phyloP scores from a whole-genome alignment of 2,329 filamentous ascomycete species.

The Ceratocystis albifundus region DNA sequence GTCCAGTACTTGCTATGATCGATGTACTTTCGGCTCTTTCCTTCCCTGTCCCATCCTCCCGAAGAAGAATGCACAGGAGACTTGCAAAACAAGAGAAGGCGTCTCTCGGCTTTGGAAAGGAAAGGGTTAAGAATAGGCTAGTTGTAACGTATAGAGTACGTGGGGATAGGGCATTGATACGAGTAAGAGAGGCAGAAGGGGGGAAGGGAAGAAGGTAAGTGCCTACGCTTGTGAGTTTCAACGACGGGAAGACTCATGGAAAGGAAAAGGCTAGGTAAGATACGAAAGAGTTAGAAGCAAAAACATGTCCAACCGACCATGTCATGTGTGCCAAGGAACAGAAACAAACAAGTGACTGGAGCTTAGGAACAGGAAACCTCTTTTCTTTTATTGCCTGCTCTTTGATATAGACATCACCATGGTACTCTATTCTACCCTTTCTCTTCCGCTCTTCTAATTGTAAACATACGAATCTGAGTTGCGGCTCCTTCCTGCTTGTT shows the following conservation, averaged over 20 bases:
- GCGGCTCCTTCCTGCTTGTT: slow-evolving; percentile 1
- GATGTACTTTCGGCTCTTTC: too few species aligned
- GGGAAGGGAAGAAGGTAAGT: background rate
- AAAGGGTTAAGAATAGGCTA: background rate
- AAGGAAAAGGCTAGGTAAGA: background rate
- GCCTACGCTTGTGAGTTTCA: too few species aligned
- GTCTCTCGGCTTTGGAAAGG: background rate
- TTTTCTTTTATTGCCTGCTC: too few species aligned
- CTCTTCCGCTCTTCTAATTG: background rate
- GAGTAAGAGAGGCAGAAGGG: too few species aligned
- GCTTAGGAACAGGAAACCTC: background rate
- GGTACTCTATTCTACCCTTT: background rate
- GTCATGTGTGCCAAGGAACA: background rate
- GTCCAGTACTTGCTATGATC: too few species aligned
- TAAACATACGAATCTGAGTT: background rate
- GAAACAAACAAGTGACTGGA: background rate
- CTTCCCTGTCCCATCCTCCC: background rate
- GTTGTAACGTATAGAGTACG: too few species aligned
- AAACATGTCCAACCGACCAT: background rate
- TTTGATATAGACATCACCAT: background rate
- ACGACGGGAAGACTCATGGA: background rate
- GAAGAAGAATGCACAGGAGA: background rate
- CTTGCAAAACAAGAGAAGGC: background rate
- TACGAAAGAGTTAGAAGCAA: too few species aligned
- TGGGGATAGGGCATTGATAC: too few species aligned